Evolutionary conservation across 2,329 filamentous ascomycete species (phyloP).

Genomic region (Colletotrichum spinosum): DNA sequence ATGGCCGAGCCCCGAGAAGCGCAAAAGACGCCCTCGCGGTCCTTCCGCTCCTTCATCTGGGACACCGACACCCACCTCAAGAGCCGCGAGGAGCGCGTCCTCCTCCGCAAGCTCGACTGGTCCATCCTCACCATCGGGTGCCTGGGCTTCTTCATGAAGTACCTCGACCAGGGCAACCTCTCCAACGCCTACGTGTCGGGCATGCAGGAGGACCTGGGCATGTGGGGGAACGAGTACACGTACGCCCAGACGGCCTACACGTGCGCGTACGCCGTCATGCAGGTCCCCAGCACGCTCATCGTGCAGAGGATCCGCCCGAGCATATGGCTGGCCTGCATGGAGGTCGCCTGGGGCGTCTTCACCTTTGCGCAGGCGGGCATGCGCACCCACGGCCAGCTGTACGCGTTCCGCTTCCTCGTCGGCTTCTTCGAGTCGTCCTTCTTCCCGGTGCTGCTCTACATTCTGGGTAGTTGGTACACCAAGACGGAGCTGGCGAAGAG

Average conservation of each 20-base stretch:
- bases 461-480: constrained; percentile 58
- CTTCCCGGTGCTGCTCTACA: constrained; percentile 42
- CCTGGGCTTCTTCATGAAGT: constrained; percentile 39
- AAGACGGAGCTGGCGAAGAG: constrained; percentile 59
- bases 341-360: constrained; percentile 40
- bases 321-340: constrained; percentile 43
- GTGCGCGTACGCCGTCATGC: constrained; percentile 41
- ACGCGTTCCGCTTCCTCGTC: constrained; percentile 56
- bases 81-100: constrained; percentile 39
- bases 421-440: constrained; percentile 54
- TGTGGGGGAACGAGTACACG: constrained; percentile 43
- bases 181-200: constrained; percentile 44
- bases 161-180: constrained; percentile 43
- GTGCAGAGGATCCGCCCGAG: constrained; percentile 44
- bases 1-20: constrained; percentile 9
- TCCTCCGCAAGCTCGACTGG: constrained; percentile 43
- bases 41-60: constrained; percentile 46
- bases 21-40: constrained; percentile 21
- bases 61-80: constrained; percentile 45
- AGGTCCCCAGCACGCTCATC: constrained; percentile 44
- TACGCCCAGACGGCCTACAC: constrained; percentile 41
- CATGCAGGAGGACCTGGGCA: constrained; percentile 42
- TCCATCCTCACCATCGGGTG: constrained; percentile 37
- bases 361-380: constrained; percentile 27
- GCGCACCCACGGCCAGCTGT: constrained; percentile 48